Conservation (phyloP, 768 basidiomycete species). For the Melanogaster broomeanus region DNA sequence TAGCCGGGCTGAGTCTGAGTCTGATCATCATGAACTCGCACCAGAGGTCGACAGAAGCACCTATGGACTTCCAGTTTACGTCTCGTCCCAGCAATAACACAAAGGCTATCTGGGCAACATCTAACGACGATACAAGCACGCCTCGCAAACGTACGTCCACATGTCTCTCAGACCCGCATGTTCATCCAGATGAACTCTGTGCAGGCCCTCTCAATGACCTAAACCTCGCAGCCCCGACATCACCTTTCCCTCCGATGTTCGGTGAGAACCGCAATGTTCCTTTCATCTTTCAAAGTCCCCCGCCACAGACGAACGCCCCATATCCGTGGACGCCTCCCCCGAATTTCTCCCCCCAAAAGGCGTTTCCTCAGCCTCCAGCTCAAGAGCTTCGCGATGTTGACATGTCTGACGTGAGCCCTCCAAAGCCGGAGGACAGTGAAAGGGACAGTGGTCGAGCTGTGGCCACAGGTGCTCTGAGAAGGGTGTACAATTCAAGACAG, state of each 20-base stretch:
- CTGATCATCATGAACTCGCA: constrained; percentile 27
- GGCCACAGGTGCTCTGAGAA: constrained; percentile 63
- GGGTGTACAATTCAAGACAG: constrained; percentile 65
- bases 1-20: not conserved
- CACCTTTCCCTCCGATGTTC: constrained; percentile 51
- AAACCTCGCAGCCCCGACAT: constrained; percentile 34
- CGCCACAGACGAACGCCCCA: constrained; percentile 41
- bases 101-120: constrained; percentile 59
- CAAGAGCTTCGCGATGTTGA: constrained; percentile 67
- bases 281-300: constrained; percentile 66
- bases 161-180: constrained; percentile 25
- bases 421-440: constrained; percentile 44
- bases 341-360: constrained; percentile 57
- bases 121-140: constrained; percentile 48
- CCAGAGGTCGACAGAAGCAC: constrained; percentile 70
- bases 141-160: constrained; percentile 68
- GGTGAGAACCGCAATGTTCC: constrained; percentile 68
- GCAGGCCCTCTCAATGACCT: constrained; percentile 47
- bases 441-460: constrained; percentile 48
- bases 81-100: constrained; percentile 53
- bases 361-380: constrained; percentile 48
- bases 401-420: constrained; percentile 73
- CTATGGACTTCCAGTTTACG: constrained; percentile 90
- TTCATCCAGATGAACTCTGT: constrained; percentile 29
- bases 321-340: constrained; percentile 71